Evolutionary conservation across 2,329 filamentous ascomycete species (phyloP).

Genomic region (Conoideocrella luteorostrata): DNA sequence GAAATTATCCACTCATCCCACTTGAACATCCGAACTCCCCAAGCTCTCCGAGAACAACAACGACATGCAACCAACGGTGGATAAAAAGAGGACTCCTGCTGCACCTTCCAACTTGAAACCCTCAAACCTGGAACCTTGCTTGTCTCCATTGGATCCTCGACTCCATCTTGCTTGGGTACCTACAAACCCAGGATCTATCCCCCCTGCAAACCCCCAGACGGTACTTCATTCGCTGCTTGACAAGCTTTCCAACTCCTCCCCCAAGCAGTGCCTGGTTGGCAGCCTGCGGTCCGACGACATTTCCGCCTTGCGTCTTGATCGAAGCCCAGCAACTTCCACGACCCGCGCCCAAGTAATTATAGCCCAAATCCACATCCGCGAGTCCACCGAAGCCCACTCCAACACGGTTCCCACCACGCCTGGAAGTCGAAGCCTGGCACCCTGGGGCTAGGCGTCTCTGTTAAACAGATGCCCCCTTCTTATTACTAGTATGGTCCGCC

Average conservation of each 20-base stretch:
- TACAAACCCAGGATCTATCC: slow-evolving; percentile 4
- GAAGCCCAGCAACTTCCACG: not conserved
- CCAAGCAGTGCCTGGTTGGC: not conserved
- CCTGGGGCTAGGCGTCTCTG: not conserved
- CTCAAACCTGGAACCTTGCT: slow-evolving; percentile 10
- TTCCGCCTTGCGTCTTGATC: not conserved
- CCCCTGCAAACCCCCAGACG: slow-evolving; percentile 4
- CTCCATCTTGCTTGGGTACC: slow-evolving; percentile 6
- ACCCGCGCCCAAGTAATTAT: slow-evolving; percentile 8
- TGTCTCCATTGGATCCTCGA: slow-evolving; percentile 8
- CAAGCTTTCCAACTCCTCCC: not conserved
- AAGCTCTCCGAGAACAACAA: not conserved
- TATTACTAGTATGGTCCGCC: slow-evolving; percentile 4
- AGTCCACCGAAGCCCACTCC: slow-evolving; percentile 7
- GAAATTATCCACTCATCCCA: not conserved
- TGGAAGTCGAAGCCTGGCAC: slow-evolving; percentile 5
- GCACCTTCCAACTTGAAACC: slow-evolving; percentile 7
- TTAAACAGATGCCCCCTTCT: slow-evolving; percentile 3
- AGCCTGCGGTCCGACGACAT: no score
- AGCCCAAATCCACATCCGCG: slow-evolving; percentile 7
- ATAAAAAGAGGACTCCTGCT: slow-evolving; percentile 2
- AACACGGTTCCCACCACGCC: slow-evolving; percentile 2
- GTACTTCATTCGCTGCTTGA: slow-evolving; percentile 1
- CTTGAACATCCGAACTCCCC: slow-evolving; percentile 1
- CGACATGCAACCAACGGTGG: not conserved